phyloP scores from a whole-genome alignment of 73 alveolate species.

The Breviolum minutum region DNA sequence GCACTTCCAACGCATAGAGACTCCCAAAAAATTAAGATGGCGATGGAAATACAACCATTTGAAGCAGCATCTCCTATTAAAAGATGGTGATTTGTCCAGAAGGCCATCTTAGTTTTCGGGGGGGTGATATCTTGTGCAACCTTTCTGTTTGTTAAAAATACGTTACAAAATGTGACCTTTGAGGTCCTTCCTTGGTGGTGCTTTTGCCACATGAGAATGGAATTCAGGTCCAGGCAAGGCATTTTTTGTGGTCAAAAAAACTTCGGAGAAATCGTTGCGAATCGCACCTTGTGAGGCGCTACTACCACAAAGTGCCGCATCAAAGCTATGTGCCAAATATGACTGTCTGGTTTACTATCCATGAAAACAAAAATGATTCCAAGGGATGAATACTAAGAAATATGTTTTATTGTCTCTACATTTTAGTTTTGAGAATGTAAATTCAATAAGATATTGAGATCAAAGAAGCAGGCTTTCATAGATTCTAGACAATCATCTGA shows the following conservation, averaged over 20 bases:
- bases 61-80: too few species aligned
- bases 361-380: background rate
- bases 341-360: conserved; percentile 67
- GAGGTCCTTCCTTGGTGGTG: conserved; percentile 78
- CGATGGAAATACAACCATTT: too few species aligned
- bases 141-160: background rate
- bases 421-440: background rate
- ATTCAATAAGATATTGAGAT: background rate
- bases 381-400: background rate
- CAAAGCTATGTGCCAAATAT: conserved; percentile 90
- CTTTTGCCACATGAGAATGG: conserved; percentile 72
- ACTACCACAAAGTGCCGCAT: conserved; percentile 38
- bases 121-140: too few species aligned
- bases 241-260: background rate
- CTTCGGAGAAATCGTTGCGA: background rate
- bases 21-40: too few species aligned
- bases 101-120: too few species aligned
- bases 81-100: too few species aligned
- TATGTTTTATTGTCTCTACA: background rate
- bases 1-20: too few species aligned
- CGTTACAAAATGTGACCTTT: background rate
- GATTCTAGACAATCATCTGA: too few species aligned
- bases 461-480: too few species aligned
- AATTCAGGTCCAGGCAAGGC: conserved; percentile 67
- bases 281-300: background rate